A percentile compares a stretch with the other conserved stretches of the same genome.
Conservation (phyloP, 148 eudicot species). For the Vaccinium corymbosum region DNA sequence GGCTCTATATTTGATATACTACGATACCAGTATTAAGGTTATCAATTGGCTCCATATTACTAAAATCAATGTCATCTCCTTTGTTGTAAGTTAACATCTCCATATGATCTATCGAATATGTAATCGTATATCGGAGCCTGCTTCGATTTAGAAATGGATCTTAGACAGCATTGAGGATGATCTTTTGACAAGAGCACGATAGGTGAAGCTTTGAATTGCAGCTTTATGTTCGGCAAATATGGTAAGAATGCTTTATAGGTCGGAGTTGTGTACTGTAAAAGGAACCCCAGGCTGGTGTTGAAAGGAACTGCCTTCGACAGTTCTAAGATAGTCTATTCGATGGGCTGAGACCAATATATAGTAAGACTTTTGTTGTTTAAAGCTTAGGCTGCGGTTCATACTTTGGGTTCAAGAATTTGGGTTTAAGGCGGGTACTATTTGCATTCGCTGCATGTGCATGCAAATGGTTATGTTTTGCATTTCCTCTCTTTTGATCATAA, state of each 20-base stretch:
- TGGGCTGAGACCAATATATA: not conserved
- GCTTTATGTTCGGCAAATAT: not conserved
- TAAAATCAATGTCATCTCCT: not conserved
- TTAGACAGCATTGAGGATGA: constrained; percentile 1
- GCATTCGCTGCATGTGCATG: not conserved
- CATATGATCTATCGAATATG: not conserved
- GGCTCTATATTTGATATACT: not conserved
- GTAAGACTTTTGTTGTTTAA: not conserved
- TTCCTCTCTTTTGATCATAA: not conserved
- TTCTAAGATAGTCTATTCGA: not conserved
- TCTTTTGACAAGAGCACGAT: not conserved
- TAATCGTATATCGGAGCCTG: not conserved
- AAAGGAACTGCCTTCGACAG: not conserved
- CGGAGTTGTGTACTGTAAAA: not conserved
- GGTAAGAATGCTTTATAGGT: not conserved
- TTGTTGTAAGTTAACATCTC: constrained; percentile 1
- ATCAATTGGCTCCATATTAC: not conserved
- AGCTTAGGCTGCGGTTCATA: not conserved
- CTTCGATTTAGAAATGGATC: not conserved
- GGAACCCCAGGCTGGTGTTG: not conserved
- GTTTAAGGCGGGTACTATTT: not conserved
- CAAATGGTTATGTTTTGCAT: not conserved
- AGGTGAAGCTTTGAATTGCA: not conserved
- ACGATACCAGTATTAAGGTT: not conserved
- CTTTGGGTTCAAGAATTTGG: not conserved